Percentiles rank a stretch among this genome's conserved stretches.
phyloP scores from a whole-genome alignment of 805 yeast genomes.

The Starmerella apicola region DNA sequence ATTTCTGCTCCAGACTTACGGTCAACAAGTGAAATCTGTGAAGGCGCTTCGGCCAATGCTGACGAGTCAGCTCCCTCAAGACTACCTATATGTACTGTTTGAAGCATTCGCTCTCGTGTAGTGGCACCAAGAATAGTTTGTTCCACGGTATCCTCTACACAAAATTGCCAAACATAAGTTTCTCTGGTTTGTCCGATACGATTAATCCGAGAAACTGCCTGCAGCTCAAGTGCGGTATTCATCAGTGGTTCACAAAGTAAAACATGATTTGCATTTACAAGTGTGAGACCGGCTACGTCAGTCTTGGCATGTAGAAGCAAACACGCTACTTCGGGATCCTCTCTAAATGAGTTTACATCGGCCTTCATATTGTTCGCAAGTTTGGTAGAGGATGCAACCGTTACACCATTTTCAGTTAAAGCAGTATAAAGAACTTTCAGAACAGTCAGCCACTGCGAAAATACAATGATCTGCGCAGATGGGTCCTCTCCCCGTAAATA shows the following conservation, averaged over 20 bases:
- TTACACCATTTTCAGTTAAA: conserved; percentile 44
- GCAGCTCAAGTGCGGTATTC: conserved; percentile 74
- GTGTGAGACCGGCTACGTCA: conserved; percentile 68
- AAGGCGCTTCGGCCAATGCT: conserved; percentile 12
- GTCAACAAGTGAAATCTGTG: conserved; percentile 14
- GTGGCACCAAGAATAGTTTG: conserved; percentile 68
- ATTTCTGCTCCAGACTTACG: conserved; percentile 19
- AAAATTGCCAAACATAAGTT: conserved; percentile 89
- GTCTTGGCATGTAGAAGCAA: conserved; percentile 73
- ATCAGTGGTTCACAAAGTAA: conserved; percentile 86
- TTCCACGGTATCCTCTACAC: conserved; percentile 73
- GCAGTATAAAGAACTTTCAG: conserved; percentile 56
- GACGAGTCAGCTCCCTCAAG: conserved; percentile 14
- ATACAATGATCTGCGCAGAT: conserved; percentile 66
- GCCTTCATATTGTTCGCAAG: conserved; percentile 29
- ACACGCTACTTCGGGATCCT: conserved; percentile 56
- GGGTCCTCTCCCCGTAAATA: conserved; percentile 49
- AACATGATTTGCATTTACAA: conserved; percentile 86
- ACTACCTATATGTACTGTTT: conserved; percentile 23
- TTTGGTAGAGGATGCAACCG: conserved; percentile 34
- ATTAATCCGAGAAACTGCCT: conserved; percentile 84
- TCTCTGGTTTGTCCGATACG: conserved; percentile 75
- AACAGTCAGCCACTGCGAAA: conserved; percentile 81
- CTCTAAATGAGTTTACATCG: conserved; percentile 29
- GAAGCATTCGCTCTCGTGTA: conserved; percentile 41